Evolutionary conservation across 768 basidiomycete genomes (phyloP).

Genomic region (Ramaria rubella): DNA sequence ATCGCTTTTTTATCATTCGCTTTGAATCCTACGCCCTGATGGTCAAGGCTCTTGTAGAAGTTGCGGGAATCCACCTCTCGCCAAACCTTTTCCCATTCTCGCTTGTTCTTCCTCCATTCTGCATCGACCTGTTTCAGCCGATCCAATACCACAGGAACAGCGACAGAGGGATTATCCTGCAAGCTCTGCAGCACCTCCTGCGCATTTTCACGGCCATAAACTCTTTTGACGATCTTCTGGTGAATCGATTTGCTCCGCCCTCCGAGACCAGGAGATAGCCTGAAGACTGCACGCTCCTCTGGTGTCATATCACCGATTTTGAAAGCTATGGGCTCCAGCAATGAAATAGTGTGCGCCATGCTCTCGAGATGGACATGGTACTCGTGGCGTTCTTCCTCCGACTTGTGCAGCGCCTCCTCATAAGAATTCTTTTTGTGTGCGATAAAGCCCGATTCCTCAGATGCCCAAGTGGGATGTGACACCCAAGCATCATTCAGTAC

Average conservation of each 20-base stretch:
- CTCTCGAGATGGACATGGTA: conserved; percentile 95
- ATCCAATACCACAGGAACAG: conserved; percentile 84
- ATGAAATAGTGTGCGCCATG: conserved; percentile 80
- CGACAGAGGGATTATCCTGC: conserved; percentile 85
- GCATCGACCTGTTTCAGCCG: conserved; percentile 92
- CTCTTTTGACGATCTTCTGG: conserved; percentile 87
- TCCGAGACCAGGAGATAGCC: conserved; percentile 83
- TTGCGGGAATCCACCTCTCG: conserved; percentile 94
- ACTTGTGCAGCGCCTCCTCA: conserved; percentile 93
- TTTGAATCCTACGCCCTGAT: conserved; percentile 94
- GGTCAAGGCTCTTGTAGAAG: conserved; percentile 96
- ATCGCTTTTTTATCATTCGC: conserved; percentile 91
- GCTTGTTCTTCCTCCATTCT: conserved; percentile 90
- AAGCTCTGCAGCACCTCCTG: conserved; percentile 75
- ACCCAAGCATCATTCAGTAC: conserved; percentile 98
- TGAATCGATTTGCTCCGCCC: conserved; percentile 83
- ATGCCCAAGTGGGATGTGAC: conserved; percentile 97
- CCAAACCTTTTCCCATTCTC: conserved; percentile 97
- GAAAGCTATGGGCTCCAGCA: conserved; percentile 80
- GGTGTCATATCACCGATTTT: conserved; percentile 84
- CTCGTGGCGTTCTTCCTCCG: conserved; percentile 97
- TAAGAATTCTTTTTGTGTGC: conserved; percentile 95
- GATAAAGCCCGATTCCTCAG: conserved; percentile 90
- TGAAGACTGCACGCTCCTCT: conserved; percentile 78
- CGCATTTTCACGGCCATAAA: conserved; percentile 80